phyloP scores from a whole-genome alignment of 495 filamentous ascomycete genomes.

The Cudoniella acicularis region DNA sequence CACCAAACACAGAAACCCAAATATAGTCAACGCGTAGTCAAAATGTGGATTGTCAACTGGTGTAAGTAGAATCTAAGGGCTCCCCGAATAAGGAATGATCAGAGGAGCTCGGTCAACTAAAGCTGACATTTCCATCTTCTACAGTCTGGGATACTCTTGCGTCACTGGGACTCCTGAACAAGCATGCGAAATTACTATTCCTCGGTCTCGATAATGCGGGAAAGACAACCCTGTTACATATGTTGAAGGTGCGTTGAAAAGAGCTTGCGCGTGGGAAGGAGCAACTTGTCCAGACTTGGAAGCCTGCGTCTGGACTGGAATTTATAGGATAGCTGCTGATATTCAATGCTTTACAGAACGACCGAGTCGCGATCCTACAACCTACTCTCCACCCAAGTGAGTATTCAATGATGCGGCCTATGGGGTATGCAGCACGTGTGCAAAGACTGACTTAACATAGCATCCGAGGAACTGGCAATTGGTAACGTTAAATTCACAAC shows the following conservation, averaged over 20 bases:
- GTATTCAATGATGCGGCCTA: constrained; percentile 29
- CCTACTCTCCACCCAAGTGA: constrained; percentile 86
- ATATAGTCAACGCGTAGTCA: constrained; percentile 23
- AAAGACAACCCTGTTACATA: constrained; percentile 90
- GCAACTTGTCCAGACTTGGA: neutral
- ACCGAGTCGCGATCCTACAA: constrained; percentile 88
- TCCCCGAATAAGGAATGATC: neutral
- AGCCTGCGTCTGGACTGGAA: neutral
- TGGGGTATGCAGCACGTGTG: constrained; percentile 14
- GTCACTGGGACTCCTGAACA: constrained; percentile 87
- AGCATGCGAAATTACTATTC: constrained; percentile 92
- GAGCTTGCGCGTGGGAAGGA: neutral
- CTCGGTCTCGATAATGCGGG: constrained; percentile 96
- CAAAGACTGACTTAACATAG: constrained; percentile 38
- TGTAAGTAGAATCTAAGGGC: constrained; percentile 56
- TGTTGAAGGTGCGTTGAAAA: constrained; percentile 72
- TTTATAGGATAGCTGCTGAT: constrained; percentile 6
- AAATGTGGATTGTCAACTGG: constrained; percentile 97
- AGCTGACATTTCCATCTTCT: too few relatives aligned
- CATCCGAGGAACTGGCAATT: constrained; percentile 94
- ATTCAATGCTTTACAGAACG: constrained; percentile 55
- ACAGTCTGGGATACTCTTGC: constrained; percentile 92
- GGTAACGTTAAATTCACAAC: constrained; percentile 96
- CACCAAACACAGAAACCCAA: constrained; percentile 6
- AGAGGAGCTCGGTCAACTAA: constrained; percentile 11